Base-by-base conservation (phyloP, 31 red algal species). In the Odonthalia washingtoniensis region DNA sequence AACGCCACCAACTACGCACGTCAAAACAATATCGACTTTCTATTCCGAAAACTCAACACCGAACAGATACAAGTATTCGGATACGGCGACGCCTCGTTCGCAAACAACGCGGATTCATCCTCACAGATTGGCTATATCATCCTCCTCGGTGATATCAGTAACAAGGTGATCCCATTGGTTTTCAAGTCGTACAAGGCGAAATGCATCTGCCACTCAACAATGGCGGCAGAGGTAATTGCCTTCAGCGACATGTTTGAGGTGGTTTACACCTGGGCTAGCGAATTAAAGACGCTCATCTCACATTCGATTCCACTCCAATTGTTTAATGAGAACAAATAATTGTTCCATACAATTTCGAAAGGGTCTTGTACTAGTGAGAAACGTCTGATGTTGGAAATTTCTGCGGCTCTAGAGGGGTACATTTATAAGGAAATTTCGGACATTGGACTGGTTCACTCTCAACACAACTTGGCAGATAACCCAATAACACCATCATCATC, bases 171-270 rank as follows among this genome's bases (percentile, higher is more conserved):
- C n/a, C n/a, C n/a, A 38, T 69, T 83, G 24, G 17, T 30, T 12
- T 83, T 83, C 62, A 83, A 68, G 31, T 69, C 61, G 0, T 83
- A 83, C 62, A 83, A 37, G 26, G 80, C 80, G 5, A 0, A 0
- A 0, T 24, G 60, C 21, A 40, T 70, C 31, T 18, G 0, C 31
- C 52, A 39, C 21, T 83, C 80, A 34, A 61, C 6, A 40, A 16
- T 83, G 33, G 80, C 31, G 65, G 65, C n/a, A n/a, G n/a, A n/a
- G n/a, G n/a, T n/a, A n/a, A n/a, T n/a, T n/a, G n/a, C n/a, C n/a
- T n/a, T n/a, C 32, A 67, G 21, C 16, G 80, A 83, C 80, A 31
- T 83, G 0, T 65, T 83, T 3, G 80, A 83, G 5, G 63, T 70
- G 3, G 31, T 0, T 17, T 21, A 40, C 60, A 83, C 61, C 4